Percentiles rank a stretch among this genome's conserved stretches.
Conservation (phyloP, 2,329 filamentous ascomycete genomes). For the Xylaria sp. region DNA sequence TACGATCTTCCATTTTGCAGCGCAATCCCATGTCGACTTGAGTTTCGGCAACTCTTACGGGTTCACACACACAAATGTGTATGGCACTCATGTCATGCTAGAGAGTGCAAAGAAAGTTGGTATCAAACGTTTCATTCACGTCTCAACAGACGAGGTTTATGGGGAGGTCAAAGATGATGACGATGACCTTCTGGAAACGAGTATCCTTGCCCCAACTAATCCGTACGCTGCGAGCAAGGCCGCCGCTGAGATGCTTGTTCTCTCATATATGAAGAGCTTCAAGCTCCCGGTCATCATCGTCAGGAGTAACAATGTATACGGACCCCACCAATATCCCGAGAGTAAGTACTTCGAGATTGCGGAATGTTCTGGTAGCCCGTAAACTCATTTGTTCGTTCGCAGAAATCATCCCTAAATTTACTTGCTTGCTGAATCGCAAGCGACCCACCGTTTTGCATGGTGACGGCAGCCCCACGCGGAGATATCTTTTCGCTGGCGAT, state of each 20-base stretch:
- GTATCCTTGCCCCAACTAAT: slow-evolving; percentile 81
- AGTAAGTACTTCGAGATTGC: slow-evolving; percentile 63
- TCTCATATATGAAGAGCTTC: slow-evolving; percentile 86
- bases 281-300: slow-evolving; percentile 83
- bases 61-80: slow-evolving; percentile 84
- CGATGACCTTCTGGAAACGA: slow-evolving; percentile 77
- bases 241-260: slow-evolving; percentile 86
- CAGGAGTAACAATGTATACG: slow-evolving; percentile 86
- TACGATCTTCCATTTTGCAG: slow-evolving; percentile 85
- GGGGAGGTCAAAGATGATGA: slow-evolving; percentile 80
- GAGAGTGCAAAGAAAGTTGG: slow-evolving; percentile 79
- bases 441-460: slow-evolving; percentile 79
- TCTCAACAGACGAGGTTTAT: slow-evolving; percentile 88
- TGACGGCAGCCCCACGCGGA: slow-evolving; percentile 77
- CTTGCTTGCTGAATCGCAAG: slow-evolving; percentile 73
- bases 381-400: slow-evolving; percentile 33
- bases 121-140: slow-evolving; percentile 80
- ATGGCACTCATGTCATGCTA: slow-evolving; percentile 83
- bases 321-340: slow-evolving; percentile 85
- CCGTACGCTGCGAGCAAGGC: slow-evolving; percentile 85
- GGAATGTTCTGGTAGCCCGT: background rate
- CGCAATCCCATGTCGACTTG: slow-evolving; percentile 85
- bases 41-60: slow-evolving; percentile 85
- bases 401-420: slow-evolving; percentile 89
- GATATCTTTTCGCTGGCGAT: slow-evolving; percentile 83